phyloP scores from a whole-genome alignment of 2,329 filamentous ascomycete genomes.

The Phaeosphaeriaceae sp. region DNA sequence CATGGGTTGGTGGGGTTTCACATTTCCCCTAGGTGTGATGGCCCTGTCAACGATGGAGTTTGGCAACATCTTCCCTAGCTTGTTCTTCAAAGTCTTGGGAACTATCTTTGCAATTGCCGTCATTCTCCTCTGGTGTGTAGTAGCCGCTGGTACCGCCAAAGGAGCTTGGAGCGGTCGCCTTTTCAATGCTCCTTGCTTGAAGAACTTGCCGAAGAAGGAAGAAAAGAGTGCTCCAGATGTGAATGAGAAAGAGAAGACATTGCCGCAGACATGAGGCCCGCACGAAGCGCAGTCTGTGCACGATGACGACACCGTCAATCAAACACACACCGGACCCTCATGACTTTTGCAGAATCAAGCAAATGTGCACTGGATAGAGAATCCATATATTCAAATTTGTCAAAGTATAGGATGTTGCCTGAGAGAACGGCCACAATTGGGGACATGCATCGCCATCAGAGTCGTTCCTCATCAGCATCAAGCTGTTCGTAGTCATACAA shows the following conservation, averaged over 20 bases:
- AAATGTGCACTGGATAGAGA: background rate
- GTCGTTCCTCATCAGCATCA: background rate
- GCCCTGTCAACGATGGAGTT: constrained; percentile 57
- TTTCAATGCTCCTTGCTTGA: constrained; percentile 63
- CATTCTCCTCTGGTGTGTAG: constrained; percentile 63
- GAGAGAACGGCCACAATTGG: background rate
- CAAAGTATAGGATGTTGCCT: background rate
- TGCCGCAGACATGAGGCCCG: constrained; percentile 1
- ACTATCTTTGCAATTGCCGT: constrained; percentile 62
- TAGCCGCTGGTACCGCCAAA: constrained; percentile 58
- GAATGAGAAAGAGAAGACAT: constrained; percentile 25
- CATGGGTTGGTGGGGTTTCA: constrained; percentile 69
- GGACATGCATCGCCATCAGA: background rate
- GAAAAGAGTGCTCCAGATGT: constrained; percentile 10
- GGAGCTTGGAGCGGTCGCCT: constrained; percentile 58
- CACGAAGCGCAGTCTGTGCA: background rate
- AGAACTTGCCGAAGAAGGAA: constrained; percentile 37
- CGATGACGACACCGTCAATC: background rate
- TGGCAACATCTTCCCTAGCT: constrained; percentile 60
- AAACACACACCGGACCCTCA: too few relatives aligned
- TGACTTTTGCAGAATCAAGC: background rate
- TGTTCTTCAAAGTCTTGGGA: constrained; percentile 64
- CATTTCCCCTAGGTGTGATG: constrained; percentile 66
- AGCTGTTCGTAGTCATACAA: background rate
- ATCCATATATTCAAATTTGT: background rate